Evolutionary conservation across 2,329 filamentous ascomycete species (phyloP), one percentile per base, ranked within the genome.

Genomic region (Fusarium algeriense): DNA sequence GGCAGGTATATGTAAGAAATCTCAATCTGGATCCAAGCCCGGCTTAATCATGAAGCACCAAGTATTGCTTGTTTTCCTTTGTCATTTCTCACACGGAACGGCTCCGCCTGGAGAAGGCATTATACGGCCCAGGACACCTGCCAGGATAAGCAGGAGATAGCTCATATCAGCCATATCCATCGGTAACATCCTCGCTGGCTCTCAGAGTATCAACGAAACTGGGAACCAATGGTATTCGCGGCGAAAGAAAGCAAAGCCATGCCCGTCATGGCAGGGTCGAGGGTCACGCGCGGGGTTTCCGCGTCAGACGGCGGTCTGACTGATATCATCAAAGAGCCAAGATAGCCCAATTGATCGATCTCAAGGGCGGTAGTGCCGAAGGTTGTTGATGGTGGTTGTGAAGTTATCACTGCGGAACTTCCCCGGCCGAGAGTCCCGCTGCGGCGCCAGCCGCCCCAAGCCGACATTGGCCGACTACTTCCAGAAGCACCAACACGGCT

Each of bases 391-490:
- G 52, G 40, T 48, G 48, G 68, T 69, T 70, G 74, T 64, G 64
- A 75, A 45, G 70, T 43, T 73, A 71, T 60, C 52, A 60, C 57
- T 56, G 77, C 78, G 78, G 78, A 79, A 79, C 70, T 56, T 54
- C 60, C 67, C 77, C 77, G 75, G 75, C 73, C 62, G 68, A 64
- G 53, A 41, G 64, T 71, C 75, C 70, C 65, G 67, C 64, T 73
- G 77, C 78, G 75, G 75, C 71, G 74, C 74, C 74, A 82, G 71
- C 82, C 82, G 82, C 71, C 56, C 73, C 63, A 82, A 84, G 80
- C 83, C 83, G 83, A 77, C 60, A 67, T 73, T 81, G 78, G 79
- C 82, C 82, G 82, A 63, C 60, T 53, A 53, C 54, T 64, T 49
- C 58, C 60, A 52, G 46, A 46, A 35, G 49, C 28, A 40, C 54